Evolutionary conservation across 306 rosid genomes (phyloP), one percentile per base, ranked within the genome.

Genomic region (Urtica urens): DNA sequence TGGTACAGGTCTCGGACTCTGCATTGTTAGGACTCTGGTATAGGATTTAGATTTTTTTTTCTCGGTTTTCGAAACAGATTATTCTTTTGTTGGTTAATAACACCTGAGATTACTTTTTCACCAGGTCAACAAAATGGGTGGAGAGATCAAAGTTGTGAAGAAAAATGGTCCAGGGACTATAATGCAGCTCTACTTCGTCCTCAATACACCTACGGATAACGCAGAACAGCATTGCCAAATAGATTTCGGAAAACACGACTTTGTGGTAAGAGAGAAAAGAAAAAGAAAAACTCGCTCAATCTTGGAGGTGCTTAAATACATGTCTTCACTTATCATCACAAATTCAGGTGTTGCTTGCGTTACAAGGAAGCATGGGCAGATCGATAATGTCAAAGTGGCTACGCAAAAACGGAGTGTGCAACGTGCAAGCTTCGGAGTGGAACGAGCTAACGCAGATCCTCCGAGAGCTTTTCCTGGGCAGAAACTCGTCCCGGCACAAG

Each of bases 1-100:
- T 55, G 99, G 99, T 68, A 92, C 96, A 25, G 99, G 99, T 40
- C 99, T 92, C 41, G 99, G 99, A 59, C 87, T 92, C 37, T 92
- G 96, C 79, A 92, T 92, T 4, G 99, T 92, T 12, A 72, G 94
- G 65, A 85, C 92, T 46, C 43, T 92, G 99, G 99, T 88, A 53
- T n/a, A n/a, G n/a, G n/a, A n/a, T n/a, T n/a, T n/a, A n/a, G n/a
- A 74, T 94, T 76, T 65, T 35, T 10, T 27, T 21, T 16, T 49
- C 51, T 58, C 14, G 14, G 21, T 29, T n/a, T 51, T 23, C 41
- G 27, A 49, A 23, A 47, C 27, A 14, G 59, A 22, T 42, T 33
- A 57, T 31, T 31, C 0, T 1, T 35, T 35, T 3, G 2, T 9
- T 35, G 3, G 11, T 4, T 16, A 35, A n/a, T 17, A 35, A 39